These are phyloP conservation scores for Sambucus nigra DNA, from an alignment of 129 eudicot genomes.

Conservation along the genomic window DNA sequence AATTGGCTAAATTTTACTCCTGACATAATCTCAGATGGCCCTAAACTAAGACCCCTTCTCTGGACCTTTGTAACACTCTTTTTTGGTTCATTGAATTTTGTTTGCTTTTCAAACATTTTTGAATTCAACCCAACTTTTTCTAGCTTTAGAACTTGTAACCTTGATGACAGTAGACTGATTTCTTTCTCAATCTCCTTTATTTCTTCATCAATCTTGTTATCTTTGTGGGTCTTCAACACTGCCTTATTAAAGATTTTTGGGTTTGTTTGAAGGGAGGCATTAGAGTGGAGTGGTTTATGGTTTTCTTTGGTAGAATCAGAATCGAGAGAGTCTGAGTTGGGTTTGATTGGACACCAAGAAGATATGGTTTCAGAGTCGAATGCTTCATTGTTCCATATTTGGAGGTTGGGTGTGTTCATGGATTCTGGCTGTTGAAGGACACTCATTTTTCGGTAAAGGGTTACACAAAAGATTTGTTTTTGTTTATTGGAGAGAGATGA, in stretches of 20 bases:
- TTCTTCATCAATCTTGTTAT: conserved; percentile 51
- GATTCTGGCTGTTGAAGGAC: conserved; percentile 45
- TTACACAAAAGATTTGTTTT: too few relatives aligned
- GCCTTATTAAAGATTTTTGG: conserved; percentile 9
- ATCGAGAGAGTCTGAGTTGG: conserved; percentile 30
- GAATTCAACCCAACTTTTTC: conserved; percentile 29
- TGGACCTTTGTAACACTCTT: conserved; percentile 19
- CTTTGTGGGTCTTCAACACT: conserved; percentile 4
- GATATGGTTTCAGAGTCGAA: conserved; percentile 33
- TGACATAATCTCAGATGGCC: conserved; percentile 9
- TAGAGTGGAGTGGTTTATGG: conserved; percentile 26
- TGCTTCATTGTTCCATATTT: conserved; percentile 77
- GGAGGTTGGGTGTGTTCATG: conserved; percentile 41
- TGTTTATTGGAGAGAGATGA: not conserved
- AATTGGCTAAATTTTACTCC: not conserved
- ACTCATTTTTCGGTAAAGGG: conserved; percentile 39
- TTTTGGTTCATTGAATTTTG: conserved; percentile 37
- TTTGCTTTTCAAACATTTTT: conserved; percentile 37
- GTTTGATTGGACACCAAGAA: conserved; percentile 32
- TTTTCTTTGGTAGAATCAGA: conserved; percentile 64
- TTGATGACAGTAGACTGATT: conserved; percentile 50
- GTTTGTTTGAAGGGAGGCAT: conserved; percentile 3
- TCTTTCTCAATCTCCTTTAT: conserved; percentile 67
- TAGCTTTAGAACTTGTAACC: conserved; percentile 44
- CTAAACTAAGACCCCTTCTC: conserved; percentile 46